Evolutionary conservation across 23 red algal species (phyloP), one percentile per base, ranked within the genome.

Genomic region (Rhodosorus marinus): DNA sequence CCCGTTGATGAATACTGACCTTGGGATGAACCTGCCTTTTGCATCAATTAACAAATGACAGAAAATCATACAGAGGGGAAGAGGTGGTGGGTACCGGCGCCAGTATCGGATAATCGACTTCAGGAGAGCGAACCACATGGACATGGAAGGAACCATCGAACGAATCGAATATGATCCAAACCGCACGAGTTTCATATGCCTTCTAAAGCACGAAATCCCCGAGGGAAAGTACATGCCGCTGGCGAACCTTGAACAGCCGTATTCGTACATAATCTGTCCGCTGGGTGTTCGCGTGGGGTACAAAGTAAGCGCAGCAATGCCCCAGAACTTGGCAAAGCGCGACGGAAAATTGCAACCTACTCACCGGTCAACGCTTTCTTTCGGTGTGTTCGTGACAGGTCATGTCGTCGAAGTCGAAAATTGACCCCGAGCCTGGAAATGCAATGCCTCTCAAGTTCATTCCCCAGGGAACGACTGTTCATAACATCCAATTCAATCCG

Each of bases 161-260:
- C 67, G 87, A 9, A 62, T 94, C 23, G 87, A 94, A 35, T 83
- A 94, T 49, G 87, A 94, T 63, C 87, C 87, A 4, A 79, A 76
- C 51, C 71, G 87, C n/a, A 75, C 55, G 38, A 66, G 59, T 8
- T 54, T 94, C 29, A 73, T 94, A 33, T 76, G 77, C 15, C 77
- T 94, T 8, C 29, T 94, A 26, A 41, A 75, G 9, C 75, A 94
- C 38, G 24, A 41, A 36, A 66, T 60, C n/a, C n/a, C n/a, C n/a
- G n/a, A n/a, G n/a, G n/a, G n/a, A 28, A 70, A 72, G 66, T 69
- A 65, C 20, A 29, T 52, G 32, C 48, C 70, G 8, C 46, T 65
- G 19, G 36, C 53, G 24, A 42, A 52, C 9, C 57, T 29, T 29
- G 36, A 62, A 6, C 68, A 79, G 46, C 83, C 55, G 4, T 80